Conservation (phyloP, 306 rosid species). For the Pueraria montana region DNA sequence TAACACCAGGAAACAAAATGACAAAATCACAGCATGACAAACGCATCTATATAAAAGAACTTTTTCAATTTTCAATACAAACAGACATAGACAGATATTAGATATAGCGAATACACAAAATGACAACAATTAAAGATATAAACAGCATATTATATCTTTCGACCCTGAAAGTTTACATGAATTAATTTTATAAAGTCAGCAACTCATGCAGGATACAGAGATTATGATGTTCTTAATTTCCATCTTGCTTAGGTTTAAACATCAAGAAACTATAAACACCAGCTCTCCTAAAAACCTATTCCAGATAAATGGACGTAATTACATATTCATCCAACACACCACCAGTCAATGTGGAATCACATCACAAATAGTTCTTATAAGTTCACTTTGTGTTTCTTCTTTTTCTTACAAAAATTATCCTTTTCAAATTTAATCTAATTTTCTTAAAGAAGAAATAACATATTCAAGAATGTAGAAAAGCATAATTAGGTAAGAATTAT, state of each 20-base stretch:
- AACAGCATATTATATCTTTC: not conserved
- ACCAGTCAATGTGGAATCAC: not conserved
- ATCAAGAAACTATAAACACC: not conserved
- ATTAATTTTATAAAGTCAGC: not conserved
- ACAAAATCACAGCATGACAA: not conserved
- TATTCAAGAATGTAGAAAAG: not conserved
- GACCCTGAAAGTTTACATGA: not conserved
- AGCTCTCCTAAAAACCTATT: slow-evolving; percentile 7
- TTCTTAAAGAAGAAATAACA: not conserved
- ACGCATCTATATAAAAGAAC: not conserved
- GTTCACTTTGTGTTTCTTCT: slow-evolving; percentile 6
- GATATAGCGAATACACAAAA: not conserved
- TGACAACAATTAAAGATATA: not conserved
- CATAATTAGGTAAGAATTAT: not conserved
- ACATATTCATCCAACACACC: not conserved
- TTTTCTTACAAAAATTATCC: not conserved
- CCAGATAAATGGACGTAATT: not conserved
- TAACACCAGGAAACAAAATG: not conserved
- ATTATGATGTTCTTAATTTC: not conserved
- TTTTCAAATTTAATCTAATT: not conserved
- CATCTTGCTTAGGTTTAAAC: slow-evolving; percentile 23
- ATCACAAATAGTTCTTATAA: not conserved
- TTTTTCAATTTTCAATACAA: slow-evolving; percentile 2
- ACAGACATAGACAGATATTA: slow-evolving; percentile 20
- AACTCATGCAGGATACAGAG: not conserved